Percentiles rank a stretch among this genome's conserved stretches.
Conservation (phyloP, 441 rosid genomes). For the Flueggea neowawraea region DNA sequence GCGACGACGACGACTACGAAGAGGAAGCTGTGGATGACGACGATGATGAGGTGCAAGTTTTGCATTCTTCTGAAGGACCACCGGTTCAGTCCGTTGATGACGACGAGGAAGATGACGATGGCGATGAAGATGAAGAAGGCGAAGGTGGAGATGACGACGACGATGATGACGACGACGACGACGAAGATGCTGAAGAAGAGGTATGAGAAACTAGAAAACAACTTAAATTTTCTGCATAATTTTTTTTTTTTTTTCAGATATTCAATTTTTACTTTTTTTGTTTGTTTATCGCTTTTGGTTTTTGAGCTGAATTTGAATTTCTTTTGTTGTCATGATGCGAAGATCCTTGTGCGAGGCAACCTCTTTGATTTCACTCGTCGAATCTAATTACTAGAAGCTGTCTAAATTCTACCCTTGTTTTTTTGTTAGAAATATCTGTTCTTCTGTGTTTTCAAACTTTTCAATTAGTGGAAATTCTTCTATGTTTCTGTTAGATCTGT, state of each 20-base stretch:
- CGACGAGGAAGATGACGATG: constrained; percentile 55
- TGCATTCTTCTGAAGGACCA: constrained; percentile 54
- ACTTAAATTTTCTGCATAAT: not conserved
- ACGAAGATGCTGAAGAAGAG: constrained; percentile 38
- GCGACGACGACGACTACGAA: constrained; percentile 25
- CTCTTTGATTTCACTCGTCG: too few relatives aligned
- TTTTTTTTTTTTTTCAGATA: not conserved
- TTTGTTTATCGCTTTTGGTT: too few relatives aligned
- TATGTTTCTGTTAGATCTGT: too few relatives aligned
- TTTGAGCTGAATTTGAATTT: too few relatives aligned
- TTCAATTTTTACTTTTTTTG: too few relatives aligned
- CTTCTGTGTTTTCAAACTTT: too few relatives aligned
- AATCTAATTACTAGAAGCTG: too few relatives aligned
- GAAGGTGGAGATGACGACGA: constrained; percentile 33
- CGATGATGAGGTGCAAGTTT: constrained; percentile 47
- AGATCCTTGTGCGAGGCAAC: too few relatives aligned
- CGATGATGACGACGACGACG: constrained; percentile 33
- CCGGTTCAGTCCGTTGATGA: constrained; percentile 41
- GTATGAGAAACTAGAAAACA: constrained; percentile 11
- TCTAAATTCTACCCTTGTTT: too few relatives aligned
- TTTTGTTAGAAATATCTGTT: too few relatives aligned
- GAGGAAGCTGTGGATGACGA: constrained; percentile 28
- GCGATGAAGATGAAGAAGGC: constrained; percentile 23
- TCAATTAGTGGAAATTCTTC: too few relatives aligned
- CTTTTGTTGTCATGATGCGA: too few relatives aligned